Percentiles rank a stretch among this genome's conserved stretches.
Conservation (phyloP, 2,329 filamentous ascomycete genomes). For the Botryotinia convoluta region DNA sequence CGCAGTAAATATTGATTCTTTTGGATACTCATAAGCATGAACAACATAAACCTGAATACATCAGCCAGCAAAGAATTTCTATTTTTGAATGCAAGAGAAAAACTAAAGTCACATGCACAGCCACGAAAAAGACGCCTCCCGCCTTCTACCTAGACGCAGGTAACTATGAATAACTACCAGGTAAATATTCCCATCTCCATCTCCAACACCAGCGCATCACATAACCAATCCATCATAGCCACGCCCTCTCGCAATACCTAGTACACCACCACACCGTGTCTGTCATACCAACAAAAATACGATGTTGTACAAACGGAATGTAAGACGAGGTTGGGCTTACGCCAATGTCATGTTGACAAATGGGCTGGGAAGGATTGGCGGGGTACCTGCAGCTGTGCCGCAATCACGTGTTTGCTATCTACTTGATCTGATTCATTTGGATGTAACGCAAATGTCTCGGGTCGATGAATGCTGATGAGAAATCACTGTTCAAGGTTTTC, state of each 20-base stretch:
- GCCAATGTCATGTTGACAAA: not conserved
- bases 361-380: not conserved
- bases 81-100: not conserved
- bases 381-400: not conserved
- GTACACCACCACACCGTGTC: not conserved
- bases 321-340: slow-evolving; percentile 12
- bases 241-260: not conserved
- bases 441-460: not conserved
- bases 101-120: not conserved
- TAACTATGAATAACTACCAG: not conserved
- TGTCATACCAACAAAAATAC: not conserved
- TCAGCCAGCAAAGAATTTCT: not conserved
- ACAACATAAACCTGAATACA: not conserved
- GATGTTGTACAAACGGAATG: not conserved
- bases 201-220: not conserved
- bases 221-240: not conserved
- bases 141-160: not conserved
- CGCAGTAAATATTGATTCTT: not conserved
- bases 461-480: not conserved
- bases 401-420: not conserved
- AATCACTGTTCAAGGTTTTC: not conserved
- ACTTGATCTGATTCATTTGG: not conserved
- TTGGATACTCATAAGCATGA: not conserved
- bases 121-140: not conserved
- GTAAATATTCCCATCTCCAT: not conserved